These are phyloP conservation scores for Brettanomyces sp. DNA, from an alignment of 805 yeast species.

Conservation along the genomic window DNA sequence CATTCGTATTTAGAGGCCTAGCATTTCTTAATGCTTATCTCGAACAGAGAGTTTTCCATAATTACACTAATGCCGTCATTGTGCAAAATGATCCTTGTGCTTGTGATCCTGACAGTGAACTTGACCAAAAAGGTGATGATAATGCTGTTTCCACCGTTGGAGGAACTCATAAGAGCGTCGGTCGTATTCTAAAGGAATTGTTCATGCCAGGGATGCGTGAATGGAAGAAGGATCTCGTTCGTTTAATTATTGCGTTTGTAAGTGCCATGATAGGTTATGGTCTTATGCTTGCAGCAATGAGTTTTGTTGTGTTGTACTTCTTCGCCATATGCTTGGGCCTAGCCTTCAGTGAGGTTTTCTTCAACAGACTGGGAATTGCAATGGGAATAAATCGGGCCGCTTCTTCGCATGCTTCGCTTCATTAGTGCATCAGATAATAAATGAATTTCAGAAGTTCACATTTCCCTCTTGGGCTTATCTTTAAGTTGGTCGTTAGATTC, in stretches of 20 bases:
- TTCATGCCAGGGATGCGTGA: slow-evolving; percentile 27
- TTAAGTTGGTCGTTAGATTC: no score
- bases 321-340: slow-evolving; percentile 67
- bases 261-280: slow-evolving; percentile 63
- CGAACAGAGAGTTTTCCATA: slow-evolving; percentile 58
- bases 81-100: slow-evolving; percentile 23
- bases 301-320: slow-evolving; percentile 55
- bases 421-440: background rate
- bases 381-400: slow-evolving; percentile 27
- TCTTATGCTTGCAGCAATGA: slow-evolving; percentile 74
- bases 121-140: slow-evolving; percentile 6
- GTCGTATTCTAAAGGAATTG: slow-evolving; percentile 17
- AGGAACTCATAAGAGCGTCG: background rate
- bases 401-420: slow-evolving; percentile 22
- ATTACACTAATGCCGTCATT: slow-evolving; percentile 21
- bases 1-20: slow-evolving; percentile 50
- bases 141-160: background rate
- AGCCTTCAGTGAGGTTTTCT: slow-evolving; percentile 60
- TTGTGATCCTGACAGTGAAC: slow-evolving; percentile 21
- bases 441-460: no score
- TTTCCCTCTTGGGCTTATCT: no score
- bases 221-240: slow-evolving; percentile 41
- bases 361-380: slow-evolving; percentile 45
- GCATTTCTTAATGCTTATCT: slow-evolving; percentile 52
- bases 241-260: slow-evolving; percentile 46